phyloP scores from a whole-genome alignment of 345 rosid genomes.

The Kernera saxatilis region DNA sequence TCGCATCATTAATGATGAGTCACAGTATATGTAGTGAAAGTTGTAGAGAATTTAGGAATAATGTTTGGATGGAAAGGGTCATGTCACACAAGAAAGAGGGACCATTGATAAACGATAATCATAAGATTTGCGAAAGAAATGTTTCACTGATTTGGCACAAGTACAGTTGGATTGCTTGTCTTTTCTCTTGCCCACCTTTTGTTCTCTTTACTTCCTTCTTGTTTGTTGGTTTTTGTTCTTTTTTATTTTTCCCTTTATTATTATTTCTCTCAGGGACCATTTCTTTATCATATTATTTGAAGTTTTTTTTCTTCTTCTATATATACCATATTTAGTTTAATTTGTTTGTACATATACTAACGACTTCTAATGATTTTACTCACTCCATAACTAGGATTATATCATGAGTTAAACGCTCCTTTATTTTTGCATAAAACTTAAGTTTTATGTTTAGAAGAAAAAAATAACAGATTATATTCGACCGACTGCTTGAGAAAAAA shows the following conservation, averaged over 20 bases:
- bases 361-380: background rate
- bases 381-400: background rate
- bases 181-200: constrained; percentile 17
- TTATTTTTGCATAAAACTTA: background rate
- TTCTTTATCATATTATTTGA: background rate
- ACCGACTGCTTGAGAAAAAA: no score
- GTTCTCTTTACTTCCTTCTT: constrained; percentile 31
- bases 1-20: background rate
- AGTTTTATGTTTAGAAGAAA: background rate
- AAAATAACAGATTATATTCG: background rate
- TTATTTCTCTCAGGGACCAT: background rate
- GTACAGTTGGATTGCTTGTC: constrained; percentile 27
- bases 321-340: background rate
- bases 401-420: background rate
- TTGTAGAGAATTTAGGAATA: constrained; percentile 12
- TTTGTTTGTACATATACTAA: background rate
- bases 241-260: background rate
- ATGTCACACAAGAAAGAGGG: constrained; percentile 21
- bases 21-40: background rate
- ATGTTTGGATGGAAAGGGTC: constrained; percentile 8
- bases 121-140: constrained; percentile 30
- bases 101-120: constrained; percentile 22
- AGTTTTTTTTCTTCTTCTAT: no score
- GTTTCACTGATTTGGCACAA: constrained; percentile 22
- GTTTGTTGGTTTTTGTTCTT: constrained; percentile 24